Base-by-base conservation (phyloP, 441 rosid species). In the Bruguiera hainesii region DNA sequence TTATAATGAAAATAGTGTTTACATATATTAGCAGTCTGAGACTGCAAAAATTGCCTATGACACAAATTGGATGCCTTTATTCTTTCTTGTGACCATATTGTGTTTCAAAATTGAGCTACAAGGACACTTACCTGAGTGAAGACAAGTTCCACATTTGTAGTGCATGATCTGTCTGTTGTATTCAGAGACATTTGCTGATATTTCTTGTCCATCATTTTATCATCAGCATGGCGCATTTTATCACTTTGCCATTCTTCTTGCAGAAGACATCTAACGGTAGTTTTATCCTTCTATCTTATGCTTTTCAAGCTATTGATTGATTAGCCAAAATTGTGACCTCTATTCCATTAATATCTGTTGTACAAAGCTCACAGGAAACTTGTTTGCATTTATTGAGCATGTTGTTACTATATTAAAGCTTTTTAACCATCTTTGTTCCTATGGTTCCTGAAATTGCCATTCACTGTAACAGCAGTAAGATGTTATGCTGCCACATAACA, bases 91-190 rank as follows among this genome's bases (percentile, higher is more conserved):
- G 46, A 37, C 46, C 15, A 9, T 37, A 37, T 9, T 1, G 10
- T 2, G 15, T 37, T 37, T 37, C 15, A 35, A 37, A 37, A 2
- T 3, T 21, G 21, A 53, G 57, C 26, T 53, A 25, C 57, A 53
- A 53, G 2, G 29, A 13, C 56, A 52, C 56, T 52, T 7, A 8
- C 15, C 29, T 57, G 76, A 78, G 63, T 89, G 91, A 81, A 85
- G 80, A 49, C 81, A 81, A 69, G 83, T 87, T 75, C 79, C 92
- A 59, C 85, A 90, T 73, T 78, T 95, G 73, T 95, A 98, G 99
- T 95, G 99, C 87, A 71, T 90, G 87, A 95, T 85, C 98, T 98
- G 25, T 83, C 95, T 7, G 96, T 95, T 78, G 98, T 92, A 29
- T 95, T 92, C 15, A 9, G 77, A 84, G 76, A 80, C 25, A 37